Evolutionary conservation across 1,284 basidiomycete genomes (phyloP), one percentile per base, ranked within the genome.

Genomic region (Trichosporon sp.): DNA sequence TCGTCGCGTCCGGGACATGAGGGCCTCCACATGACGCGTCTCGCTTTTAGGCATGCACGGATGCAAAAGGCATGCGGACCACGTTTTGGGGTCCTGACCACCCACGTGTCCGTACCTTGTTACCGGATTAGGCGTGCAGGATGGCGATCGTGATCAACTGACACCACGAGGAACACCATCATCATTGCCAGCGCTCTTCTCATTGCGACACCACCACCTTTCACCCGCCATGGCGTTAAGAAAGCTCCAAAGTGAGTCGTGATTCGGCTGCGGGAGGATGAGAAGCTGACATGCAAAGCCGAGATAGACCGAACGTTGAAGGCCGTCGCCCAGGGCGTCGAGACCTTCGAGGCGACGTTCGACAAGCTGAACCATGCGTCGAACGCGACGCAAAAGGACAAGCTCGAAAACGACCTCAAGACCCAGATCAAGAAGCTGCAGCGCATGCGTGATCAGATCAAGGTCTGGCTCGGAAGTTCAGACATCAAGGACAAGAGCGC

Each of bases 371-470:
- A 93, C 82, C 88, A 91, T 70, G 92, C 93, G 9, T 92, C 92
- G 58, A 97, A 96, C 84, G 70, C 81, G 29, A 93, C 94, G 0
- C 94, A 97, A 88, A 97, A 97, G 84, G 95, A 97, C 87, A 97
- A 97, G 85, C 89, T 93, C 67, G 95, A 97, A 83, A 89, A 90
- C 13, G 95, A 98, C 81, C 86, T 98, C 77, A 97, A 98, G 87
- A 95, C 93, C 1, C 95, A 98, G 85, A 98, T 98, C 80, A 99
- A 99, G 90, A 98, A 99, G 85, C 89, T 99, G 3, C 97, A 99
- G 84, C 89, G 97, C 71, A 86, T 98, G 79, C 88, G 97, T 74
- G 97, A 99, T 86, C 95, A 98, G 87, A 98, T 99, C 85, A 99
- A 99, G 87, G 94, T 93, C 12, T 99, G 97, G 97, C 89, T 97